phyloP scores from a whole-genome alignment of 371 early-diverging fungal genomes.

The Amoeboaphelidium protococcarum region DNA sequence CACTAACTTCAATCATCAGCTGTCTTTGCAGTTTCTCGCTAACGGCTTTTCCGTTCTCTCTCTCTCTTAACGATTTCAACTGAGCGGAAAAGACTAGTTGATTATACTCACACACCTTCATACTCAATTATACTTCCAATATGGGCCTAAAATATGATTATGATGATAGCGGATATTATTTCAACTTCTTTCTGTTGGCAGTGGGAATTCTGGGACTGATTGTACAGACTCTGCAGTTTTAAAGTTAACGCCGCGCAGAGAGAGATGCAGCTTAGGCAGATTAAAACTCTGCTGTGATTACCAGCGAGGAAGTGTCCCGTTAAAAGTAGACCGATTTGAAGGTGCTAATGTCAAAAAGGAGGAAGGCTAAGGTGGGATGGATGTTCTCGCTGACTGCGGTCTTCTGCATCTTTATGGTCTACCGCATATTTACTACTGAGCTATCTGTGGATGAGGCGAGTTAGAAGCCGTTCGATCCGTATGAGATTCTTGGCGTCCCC shows the following conservation, averaged over 20 bases:
- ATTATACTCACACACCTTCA: too few relatives aligned
- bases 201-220: neutral
- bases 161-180: neutral
- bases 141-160: neutral
- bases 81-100: too few relatives aligned
- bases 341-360: neutral
- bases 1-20: too few relatives aligned
- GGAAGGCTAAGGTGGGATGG: neutral
- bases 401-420: conserved; percentile 43
- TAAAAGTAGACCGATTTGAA: neutral
- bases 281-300: neutral
- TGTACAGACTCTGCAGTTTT: neutral
- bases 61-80: too few relatives aligned
- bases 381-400: neutral
- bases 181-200: neutral
- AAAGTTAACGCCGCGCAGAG: neutral
- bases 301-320: neutral
- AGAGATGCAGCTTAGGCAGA: neutral
- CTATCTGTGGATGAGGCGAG: conserved; percentile 32
- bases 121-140: too few relatives aligned
- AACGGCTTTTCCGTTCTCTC: too few relatives aligned
- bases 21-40: too few relatives aligned
- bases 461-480: conserved; percentile 60
- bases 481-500: conserved; percentile 50
- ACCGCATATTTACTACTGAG: conserved; percentile 42